Base-by-base conservation (phyloP, 768 basidiomycete species). In the Amylocystis lapponica region DNA sequence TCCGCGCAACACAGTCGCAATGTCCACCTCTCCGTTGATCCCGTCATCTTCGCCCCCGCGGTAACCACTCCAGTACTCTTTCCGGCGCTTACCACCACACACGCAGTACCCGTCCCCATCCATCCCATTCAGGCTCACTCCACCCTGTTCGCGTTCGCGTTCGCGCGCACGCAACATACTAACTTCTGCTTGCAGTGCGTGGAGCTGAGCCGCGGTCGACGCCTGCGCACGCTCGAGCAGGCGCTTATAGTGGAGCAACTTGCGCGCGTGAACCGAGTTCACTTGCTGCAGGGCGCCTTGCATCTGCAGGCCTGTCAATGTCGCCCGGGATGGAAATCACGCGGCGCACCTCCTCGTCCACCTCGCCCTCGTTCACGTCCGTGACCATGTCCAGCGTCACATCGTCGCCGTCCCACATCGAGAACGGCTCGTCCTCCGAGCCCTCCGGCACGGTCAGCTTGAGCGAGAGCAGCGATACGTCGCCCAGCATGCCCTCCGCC, bases 111-210 rank as follows among this genome's bases (percentile, higher is more conserved):
- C 64, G 10, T 62, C 59, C 3, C 36, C 50, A 31, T 60, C 47
- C 2, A 48, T 51, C 16, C 47, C 33, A 11, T 48, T 36, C 20
- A 49, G 30, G 22, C 33, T 49, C 10, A 41, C 38, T 7, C 51
- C 54, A 13, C 50, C 53, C 36, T 60, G 62, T 23, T 58, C 46
- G 47, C 52, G 51, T 35, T 62, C 50, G 16, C 55, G 50, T 26
- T 66, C 63, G 19, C 60, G 64, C 37, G 72, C 71, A 11, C 83
- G 78, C 23, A 91, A 66, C 21, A 86, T 67, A 11, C 78, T 70
- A 3, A 89, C 68, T 56, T 92, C 86, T 2, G 87, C 88, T 62
- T 91, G 88, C 1, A 93, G 67, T 0, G 90, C 88, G 54, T 92
- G 88, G 2, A 91, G 67, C 54, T 92, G 90, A 1, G 87, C 82